Conservation (phyloP, 495 filamentous ascomycete species). For the Penicillium malachiteum region DNA sequence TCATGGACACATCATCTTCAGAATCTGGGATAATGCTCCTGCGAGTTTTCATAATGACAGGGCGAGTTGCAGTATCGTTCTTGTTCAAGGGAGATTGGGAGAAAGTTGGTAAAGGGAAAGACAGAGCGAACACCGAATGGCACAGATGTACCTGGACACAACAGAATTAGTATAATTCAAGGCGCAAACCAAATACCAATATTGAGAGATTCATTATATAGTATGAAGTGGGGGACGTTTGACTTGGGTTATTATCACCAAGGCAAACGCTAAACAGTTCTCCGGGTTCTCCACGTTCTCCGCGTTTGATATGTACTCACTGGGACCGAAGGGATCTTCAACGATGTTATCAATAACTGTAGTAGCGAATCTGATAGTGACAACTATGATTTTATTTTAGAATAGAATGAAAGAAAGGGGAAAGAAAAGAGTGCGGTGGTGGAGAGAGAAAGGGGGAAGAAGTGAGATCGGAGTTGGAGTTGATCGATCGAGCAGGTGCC, state of each 20-base stretch:
- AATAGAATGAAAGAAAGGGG: not conserved
- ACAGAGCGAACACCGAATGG: too few species aligned
- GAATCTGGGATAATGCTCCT: constrained; percentile 24
- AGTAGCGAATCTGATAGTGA: too few species aligned
- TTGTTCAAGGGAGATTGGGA: not conserved
- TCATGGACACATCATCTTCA: constrained; percentile 20
- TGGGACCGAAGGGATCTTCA: not conserved
- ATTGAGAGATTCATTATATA: not conserved
- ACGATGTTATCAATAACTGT: not conserved
- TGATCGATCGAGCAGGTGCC: constrained; percentile 21
- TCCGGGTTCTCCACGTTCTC: too few species aligned
- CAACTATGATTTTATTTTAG: too few species aligned
- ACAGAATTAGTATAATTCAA: not conserved
- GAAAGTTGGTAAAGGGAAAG: not conserved
- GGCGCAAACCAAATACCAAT: not conserved
- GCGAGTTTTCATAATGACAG: constrained; percentile 14
- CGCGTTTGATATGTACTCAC: too few species aligned
- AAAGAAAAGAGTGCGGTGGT: constrained; percentile 5
- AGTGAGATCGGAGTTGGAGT: constrained; percentile 9
- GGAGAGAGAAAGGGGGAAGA: not conserved
- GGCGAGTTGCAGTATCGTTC: not conserved
- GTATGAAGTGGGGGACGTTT: not conserved
- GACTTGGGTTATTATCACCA: not conserved
- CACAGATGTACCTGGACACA: not conserved
- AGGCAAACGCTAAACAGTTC: too few species aligned